Evolutionary conservation across 306 rosid species (phyloP).

Genomic region (Sesbania bispinosa): DNA sequence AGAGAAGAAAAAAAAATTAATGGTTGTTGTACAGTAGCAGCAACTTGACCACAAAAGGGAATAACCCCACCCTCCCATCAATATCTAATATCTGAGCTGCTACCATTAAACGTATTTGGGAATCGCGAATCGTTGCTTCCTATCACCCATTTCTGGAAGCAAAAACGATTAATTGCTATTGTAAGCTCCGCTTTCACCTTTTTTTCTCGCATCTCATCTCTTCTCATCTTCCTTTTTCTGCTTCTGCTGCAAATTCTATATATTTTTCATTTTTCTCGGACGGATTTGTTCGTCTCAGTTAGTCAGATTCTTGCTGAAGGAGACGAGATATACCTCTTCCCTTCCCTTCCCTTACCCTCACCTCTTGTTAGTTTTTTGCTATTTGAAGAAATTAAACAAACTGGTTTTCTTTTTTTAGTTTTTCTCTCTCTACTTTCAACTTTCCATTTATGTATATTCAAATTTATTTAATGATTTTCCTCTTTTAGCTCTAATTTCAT

Average conservation of each 20-base stretch:
- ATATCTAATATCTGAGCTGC: background rate
- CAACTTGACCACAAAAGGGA: constrained; percentile 9
- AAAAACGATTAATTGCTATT: no score
- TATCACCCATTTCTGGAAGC: constrained; percentile 11
- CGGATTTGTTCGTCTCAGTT: background rate
- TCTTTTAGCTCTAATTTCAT: no score
- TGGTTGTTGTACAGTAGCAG: background rate
- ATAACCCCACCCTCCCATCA: background rate
- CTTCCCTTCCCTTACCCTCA: no score
- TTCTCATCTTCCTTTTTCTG: background rate
- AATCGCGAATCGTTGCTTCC: background rate
- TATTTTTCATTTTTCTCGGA: background rate
- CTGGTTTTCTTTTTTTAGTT: background rate
- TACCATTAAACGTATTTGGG: background rate
- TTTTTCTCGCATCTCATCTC: background rate
- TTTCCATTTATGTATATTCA: background rate
- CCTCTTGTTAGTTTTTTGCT: background rate
- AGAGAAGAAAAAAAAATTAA: no score
- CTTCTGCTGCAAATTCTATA: background rate
- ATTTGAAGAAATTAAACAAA: background rate
- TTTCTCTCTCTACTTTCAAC: background rate
- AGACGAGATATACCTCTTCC: no score
- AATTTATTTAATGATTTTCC: no score
- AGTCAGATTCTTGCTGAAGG: background rate
- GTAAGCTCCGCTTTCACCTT: background rate